A percentile compares a stretch with the other conserved stretches of the same genome.
These are phyloP conservation scores for Artemisia annua DNA, from an alignment of 129 eudicot genomes.

Conservation along the genomic window DNA sequence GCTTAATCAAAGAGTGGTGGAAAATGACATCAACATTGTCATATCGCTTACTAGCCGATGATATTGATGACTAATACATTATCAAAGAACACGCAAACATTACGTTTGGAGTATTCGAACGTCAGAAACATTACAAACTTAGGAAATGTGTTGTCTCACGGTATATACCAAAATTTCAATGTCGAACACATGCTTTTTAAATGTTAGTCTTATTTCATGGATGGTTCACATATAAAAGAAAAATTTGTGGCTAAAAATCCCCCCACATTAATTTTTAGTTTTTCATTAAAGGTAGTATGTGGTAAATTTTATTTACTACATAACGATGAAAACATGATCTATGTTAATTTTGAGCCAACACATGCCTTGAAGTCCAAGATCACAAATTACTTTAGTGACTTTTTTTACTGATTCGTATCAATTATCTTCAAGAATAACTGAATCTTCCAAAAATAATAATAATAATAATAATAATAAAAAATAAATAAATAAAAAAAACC, in stretches of 20 bases:
- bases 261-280: neutral
- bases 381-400: too few species aligned
- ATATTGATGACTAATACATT: constrained; percentile 18
- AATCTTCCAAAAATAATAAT: too few species aligned
- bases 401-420: too few species aligned
- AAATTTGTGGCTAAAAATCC: neutral
- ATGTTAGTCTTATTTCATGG: neutral
- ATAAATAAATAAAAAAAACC: too few species aligned
- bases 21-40: constrained; percentile 22
- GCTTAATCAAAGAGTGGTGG: constrained; percentile 5
- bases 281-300: neutral
- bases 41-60: constrained; percentile 9
- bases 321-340: too few species aligned
- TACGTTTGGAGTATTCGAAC: constrained; percentile 11
- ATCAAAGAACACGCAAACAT: constrained; percentile 32
- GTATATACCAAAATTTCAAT: neutral
- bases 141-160: constrained; percentile 19
- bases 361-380: too few species aligned
- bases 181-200: neutral
- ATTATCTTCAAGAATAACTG: too few species aligned
- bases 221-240: neutral
- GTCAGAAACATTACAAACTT: constrained; percentile 22
- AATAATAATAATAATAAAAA: too few species aligned
- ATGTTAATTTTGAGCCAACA: too few species aligned
- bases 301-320: too few species aligned